These are phyloP conservation scores for Rhynchosporium secalis DNA, from an alignment of 2,329 filamentous ascomycete species.

Conservation along the genomic window DNA sequence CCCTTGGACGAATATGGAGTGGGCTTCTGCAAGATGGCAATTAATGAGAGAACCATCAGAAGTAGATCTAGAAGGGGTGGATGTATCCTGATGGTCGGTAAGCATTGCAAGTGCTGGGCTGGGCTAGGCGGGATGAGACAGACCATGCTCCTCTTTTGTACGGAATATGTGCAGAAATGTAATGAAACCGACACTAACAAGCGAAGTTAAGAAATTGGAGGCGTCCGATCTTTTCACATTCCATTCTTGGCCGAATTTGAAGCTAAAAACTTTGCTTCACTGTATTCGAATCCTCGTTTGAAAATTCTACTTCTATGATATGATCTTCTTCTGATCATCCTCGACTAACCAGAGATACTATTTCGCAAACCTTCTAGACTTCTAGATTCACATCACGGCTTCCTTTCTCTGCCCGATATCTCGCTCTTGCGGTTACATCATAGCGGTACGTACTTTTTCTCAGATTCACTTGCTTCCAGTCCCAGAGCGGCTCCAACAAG, in stretches of 20 bases:
- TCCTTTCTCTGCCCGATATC: not conserved
- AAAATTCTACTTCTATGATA: no score
- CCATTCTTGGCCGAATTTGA: not conserved
- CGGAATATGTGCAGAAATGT: not conserved
- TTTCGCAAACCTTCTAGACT: no score
- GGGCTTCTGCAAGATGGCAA: not conserved
- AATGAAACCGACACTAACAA: not conserved
- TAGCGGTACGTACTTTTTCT: no score
- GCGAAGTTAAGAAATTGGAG: not conserved
- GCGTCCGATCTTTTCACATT: not conserved
- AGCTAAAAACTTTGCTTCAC: no score
- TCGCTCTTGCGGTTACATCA: not conserved
- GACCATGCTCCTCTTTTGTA: not conserved
- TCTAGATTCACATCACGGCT: not conserved
- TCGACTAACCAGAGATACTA: no score
- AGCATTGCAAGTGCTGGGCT: not conserved
- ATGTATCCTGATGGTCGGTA: conserved; percentile 7
- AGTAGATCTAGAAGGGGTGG: not conserved
- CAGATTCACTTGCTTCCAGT: no score
- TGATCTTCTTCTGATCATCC: no score
- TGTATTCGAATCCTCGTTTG: no score
- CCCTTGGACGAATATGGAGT: not conserved
- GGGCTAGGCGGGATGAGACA: no score
- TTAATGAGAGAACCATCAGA: not conserved
- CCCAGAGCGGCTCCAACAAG: not conserved